phyloP scores from a whole-genome alignment of 192 early-diverging fungal species.

The Gaertneriomyces sp. region DNA sequence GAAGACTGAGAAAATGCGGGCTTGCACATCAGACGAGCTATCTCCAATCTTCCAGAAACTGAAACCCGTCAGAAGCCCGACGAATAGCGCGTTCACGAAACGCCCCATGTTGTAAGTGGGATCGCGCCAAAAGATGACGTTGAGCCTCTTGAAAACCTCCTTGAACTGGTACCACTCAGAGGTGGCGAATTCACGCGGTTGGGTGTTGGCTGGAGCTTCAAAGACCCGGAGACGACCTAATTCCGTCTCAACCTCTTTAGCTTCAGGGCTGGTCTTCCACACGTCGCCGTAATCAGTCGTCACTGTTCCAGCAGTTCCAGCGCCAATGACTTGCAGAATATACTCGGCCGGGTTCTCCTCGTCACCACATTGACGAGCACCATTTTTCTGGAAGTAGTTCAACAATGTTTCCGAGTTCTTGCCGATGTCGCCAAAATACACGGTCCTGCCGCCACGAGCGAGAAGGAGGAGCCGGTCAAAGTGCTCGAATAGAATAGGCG shows the following conservation, averaged over 20 bases:
- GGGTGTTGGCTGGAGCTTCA: conserved; percentile 38
- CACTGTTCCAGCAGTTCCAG: conserved; percentile 40
- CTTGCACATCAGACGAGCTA: conserved; percentile 46
- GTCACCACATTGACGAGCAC: conserved; percentile 57
- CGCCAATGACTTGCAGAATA: conserved; percentile 75
- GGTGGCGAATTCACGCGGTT: conserved; percentile 20
- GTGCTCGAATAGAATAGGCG: conserved; percentile 72
- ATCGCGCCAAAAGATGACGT: conserved; percentile 65
- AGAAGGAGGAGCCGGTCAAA: conserved; percentile 81
- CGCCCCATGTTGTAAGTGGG: conserved; percentile 74
- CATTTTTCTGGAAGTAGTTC: conserved; percentile 69
- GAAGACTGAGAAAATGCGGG: conserved; percentile 57
- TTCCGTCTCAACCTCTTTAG: conserved; percentile 3
- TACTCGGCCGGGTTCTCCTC: conserved; percentile 82
- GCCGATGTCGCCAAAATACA: conserved; percentile 81
- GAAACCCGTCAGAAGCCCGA: conserved; percentile 64
- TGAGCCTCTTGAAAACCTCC: conserved; percentile 62
- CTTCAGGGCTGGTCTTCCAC: conserved; percentile 63
- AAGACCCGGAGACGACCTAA: neutral
- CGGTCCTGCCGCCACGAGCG: conserved; percentile 76
- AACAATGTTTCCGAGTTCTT: conserved; percentile 61
- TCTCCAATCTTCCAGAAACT: conserved; percentile 60
- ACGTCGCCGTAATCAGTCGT: conserved; percentile 63
- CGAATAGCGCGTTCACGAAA: conserved; percentile 43
- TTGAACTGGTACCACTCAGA: conserved; percentile 48